Evolutionary conservation across 192 early-diverging fungal species (phyloP), one percentile per base, ranked within the genome.

Genomic region (Gryganskiella cystojenkinii): DNA sequence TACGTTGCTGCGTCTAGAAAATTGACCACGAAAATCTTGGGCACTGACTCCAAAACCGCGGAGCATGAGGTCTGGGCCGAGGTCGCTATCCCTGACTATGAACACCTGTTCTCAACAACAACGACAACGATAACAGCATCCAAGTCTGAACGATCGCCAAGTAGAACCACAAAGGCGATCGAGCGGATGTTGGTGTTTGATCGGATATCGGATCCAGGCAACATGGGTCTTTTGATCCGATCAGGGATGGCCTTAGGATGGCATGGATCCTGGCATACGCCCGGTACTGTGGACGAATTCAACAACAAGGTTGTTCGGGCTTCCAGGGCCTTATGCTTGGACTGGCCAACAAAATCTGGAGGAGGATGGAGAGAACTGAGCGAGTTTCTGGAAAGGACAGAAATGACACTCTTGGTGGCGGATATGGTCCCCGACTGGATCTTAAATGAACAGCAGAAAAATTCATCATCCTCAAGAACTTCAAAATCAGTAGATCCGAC

Each of bases 61-160:
- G 56, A 59, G 4, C 80, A 83, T 27, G 84, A 88, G 50, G 63
- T 88, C 11, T 86, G 71, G 65, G 86, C 86, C 1, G 83, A 85
- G 51, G 73, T 84, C 0, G 47, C 52, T 2, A 78, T 84, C 43
- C 86, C 86, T 1, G 51, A 84, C 37, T 42, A 58, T 33, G 42
- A 45, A 9, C 13, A 24, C 14, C 37, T 64, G 15, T 76, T 59
- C 46, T 49, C 45, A 22, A 35, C 57, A 25, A 42, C 57, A 22
- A 43, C 1, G 2, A 6, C n/a, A n/a, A n/a, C n/a, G n/a, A n/a
- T n/a, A n/a, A n/a, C n/a, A n/a, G n/a, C n/a, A n/a, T n/a, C n/a
- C n/a, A 40, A 13, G 37, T 13, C 37, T 40, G 1, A 10, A 5
- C 8, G 53, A 42, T 20, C 7, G 55, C 17, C 55, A 22, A 6